These are phyloP conservation scores for Penicillium atrosanguineum DNA, from an alignment of 495 filamentous ascomycete genomes.

Conservation along the genomic window DNA sequence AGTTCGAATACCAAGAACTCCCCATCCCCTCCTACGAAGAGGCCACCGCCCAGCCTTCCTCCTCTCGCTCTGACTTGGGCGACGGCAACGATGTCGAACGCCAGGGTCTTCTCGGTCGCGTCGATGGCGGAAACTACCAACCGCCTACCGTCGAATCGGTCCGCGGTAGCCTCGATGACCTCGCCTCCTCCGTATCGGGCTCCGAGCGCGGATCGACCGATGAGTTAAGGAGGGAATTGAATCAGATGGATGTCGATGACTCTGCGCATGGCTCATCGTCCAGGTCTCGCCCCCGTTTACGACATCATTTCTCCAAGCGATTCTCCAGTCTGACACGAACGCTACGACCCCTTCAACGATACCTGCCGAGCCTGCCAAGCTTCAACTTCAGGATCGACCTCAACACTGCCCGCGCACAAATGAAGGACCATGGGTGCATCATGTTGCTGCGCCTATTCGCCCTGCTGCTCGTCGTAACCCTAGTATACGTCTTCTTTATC, in stretches of 20 bases:
- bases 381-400: constrained; percentile 39
- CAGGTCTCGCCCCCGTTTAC: constrained; percentile 35
- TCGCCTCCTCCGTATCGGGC: constrained; percentile 41
- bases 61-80: constrained; percentile 62
- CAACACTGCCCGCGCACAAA: constrained; percentile 22
- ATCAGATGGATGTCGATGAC: constrained; percentile 88
- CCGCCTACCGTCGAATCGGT: constrained; percentile 73
- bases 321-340: constrained; percentile 53
- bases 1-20: constrained; percentile 61
- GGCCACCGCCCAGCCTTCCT: constrained; percentile 63
- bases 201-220: constrained; percentile 53
- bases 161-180: constrained; percentile 59
- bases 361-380: constrained; percentile 45
- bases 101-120: constrained; percentile 53
- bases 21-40: constrained; percentile 97
- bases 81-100: constrained; percentile 59
- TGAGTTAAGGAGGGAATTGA: constrained; percentile 71
- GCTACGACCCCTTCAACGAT: constrained; percentile 52
- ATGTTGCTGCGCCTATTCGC: constrained; percentile 70
- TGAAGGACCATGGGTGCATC: constrained; percentile 49
- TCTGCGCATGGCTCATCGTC: constrained; percentile 46
- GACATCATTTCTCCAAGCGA: constrained; percentile 53
- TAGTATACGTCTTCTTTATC: constrained; percentile 82
- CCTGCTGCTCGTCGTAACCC: constrained; percentile 65
- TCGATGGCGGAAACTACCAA: constrained; percentile 51